A percentile compares a stretch with the other conserved stretches of the same genome.
Conservation (phyloP, 2,329 filamentous ascomycete species). For the Aspergillus tubingensis region DNA sequence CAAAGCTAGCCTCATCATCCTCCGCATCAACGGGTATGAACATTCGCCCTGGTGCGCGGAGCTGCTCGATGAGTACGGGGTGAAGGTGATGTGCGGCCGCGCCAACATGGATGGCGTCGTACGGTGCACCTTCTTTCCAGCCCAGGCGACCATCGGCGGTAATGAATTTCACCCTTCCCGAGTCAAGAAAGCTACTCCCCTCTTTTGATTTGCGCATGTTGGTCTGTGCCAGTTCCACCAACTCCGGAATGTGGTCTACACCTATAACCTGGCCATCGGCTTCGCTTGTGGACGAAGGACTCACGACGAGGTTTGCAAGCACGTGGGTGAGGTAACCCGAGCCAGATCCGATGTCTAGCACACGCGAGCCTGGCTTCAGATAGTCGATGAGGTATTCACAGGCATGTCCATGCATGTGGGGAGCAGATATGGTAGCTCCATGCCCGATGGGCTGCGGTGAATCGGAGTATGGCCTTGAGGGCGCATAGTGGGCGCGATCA, state of each 20-base stretch:
- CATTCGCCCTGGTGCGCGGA: constrained; percentile 73
- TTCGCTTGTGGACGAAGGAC: constrained; percentile 24
- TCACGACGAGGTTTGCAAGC: constrained; percentile 70
- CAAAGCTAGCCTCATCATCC: constrained; percentile 30
- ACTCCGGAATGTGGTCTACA: constrained; percentile 69
- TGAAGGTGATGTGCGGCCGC: constrained; percentile 79
- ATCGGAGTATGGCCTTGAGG: constrained; percentile 70
- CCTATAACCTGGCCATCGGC: constrained; percentile 62
- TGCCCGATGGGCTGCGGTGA: constrained; percentile 69
- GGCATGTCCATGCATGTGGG: constrained; percentile 71
- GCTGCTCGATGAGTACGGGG: constrained; percentile 70
- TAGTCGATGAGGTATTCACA: constrained; percentile 63
- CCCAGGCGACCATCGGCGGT: constrained; percentile 73
- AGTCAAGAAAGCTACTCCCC: constrained; percentile 62
- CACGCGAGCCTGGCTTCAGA: constrained; percentile 56
- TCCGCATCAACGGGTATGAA: constrained; percentile 65
- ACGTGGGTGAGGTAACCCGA: constrained; percentile 87
- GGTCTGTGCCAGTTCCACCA: constrained; percentile 62
- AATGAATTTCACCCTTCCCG: constrained; percentile 69
- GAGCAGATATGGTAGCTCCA: constrained; percentile 69
- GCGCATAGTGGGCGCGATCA: constrained; percentile 83
- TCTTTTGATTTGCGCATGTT: constrained; percentile 67
- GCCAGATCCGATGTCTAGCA: constrained; percentile 75
- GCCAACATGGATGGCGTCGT: constrained; percentile 95
- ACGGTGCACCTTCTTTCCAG: constrained; percentile 62